Evolutionary conservation across 805 yeast species (phyloP).

Genomic region (Yarrowia sp.): DNA sequence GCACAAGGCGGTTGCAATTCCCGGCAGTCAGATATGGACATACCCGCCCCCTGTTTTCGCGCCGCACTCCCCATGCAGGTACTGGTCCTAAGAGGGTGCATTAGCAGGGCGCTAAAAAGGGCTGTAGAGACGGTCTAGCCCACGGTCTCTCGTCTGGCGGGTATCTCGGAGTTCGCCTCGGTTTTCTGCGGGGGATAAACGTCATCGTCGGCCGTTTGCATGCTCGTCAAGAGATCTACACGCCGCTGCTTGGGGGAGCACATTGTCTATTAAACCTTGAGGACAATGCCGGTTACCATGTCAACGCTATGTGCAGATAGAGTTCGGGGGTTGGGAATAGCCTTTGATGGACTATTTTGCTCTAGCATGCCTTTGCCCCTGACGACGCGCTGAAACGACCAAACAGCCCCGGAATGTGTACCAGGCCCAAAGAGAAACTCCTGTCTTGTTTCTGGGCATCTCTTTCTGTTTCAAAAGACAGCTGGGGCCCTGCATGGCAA

Average conservation of each 20-base stretch:
- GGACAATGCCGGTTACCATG: not conserved
- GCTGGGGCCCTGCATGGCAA: not conserved
- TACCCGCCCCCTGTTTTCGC: conserved; percentile 6
- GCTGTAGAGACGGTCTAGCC: not conserved
- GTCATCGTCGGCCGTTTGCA: too few relatives aligned
- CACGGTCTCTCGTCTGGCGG: too few relatives aligned
- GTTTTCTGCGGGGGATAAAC: not conserved
- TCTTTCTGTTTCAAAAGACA: not conserved
- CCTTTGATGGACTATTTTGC: too few relatives aligned
- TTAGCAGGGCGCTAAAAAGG: not conserved
- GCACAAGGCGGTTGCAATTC: not conserved
- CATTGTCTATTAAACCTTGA: conserved; percentile 15
- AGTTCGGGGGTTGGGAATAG: not conserved
- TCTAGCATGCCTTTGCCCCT: too few relatives aligned
- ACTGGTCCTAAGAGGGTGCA: not conserved
- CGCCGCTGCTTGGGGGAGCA: not conserved
- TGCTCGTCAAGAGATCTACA: not conserved
- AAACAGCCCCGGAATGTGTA: not conserved
- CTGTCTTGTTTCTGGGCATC: not conserved
- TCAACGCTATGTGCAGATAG: not conserved
- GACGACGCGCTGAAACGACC: not conserved
- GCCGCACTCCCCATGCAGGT: conserved; percentile 20
- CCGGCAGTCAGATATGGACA: not conserved
- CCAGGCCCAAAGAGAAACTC: too few relatives aligned
- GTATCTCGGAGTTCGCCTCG: too few relatives aligned